phyloP scores from a whole-genome alignment of 768 basidiomycete species.

The Lactifluus hygrophoroides region DNA sequence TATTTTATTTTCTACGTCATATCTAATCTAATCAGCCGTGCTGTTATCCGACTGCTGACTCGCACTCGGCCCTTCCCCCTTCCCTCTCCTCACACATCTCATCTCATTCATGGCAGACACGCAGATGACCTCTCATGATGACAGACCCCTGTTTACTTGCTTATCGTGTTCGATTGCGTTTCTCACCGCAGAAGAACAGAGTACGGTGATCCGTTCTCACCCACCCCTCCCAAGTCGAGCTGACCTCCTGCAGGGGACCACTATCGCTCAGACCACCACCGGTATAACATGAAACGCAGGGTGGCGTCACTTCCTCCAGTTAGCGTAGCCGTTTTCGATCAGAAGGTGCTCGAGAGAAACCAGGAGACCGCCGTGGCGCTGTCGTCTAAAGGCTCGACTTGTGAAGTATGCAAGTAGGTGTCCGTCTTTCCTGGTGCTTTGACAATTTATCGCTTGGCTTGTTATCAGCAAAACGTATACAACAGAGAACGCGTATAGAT shows the following conservation, averaged over 20 bases:
- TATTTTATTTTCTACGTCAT: not conserved
- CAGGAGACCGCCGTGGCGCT: constrained; percentile 65
- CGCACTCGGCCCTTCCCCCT: not conserved
- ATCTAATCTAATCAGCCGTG: not conserved
- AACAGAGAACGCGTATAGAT: constrained; percentile 80
- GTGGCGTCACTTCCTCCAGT: constrained; percentile 87
- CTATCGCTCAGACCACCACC: constrained; percentile 90
- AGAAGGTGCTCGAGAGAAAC: constrained; percentile 76
- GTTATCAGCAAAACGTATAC: constrained; percentile 73
- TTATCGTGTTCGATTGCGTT: constrained; percentile 89
- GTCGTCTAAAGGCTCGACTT: constrained; percentile 50
- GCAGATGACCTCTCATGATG: constrained; percentile 15
- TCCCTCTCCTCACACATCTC: not conserved
- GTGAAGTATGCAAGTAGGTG: constrained; percentile 61
- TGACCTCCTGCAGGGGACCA: constrained; percentile 51
- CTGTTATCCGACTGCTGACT: not conserved
- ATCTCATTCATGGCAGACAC: constrained; percentile 15
- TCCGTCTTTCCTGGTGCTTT: not conserved
- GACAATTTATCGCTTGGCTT: not conserved
- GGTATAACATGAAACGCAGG: constrained; percentile 97
- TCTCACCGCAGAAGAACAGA: constrained; percentile 70
- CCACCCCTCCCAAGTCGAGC: not conserved
- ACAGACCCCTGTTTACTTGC: constrained; percentile 61
- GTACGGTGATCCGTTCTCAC: constrained; percentile 37
- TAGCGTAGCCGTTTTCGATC: constrained; percentile 65